These are phyloP conservation scores for Cladorrhinum sp. DNA, from an alignment of 2,329 filamentous ascomycete species.

Conservation along the genomic window DNA sequence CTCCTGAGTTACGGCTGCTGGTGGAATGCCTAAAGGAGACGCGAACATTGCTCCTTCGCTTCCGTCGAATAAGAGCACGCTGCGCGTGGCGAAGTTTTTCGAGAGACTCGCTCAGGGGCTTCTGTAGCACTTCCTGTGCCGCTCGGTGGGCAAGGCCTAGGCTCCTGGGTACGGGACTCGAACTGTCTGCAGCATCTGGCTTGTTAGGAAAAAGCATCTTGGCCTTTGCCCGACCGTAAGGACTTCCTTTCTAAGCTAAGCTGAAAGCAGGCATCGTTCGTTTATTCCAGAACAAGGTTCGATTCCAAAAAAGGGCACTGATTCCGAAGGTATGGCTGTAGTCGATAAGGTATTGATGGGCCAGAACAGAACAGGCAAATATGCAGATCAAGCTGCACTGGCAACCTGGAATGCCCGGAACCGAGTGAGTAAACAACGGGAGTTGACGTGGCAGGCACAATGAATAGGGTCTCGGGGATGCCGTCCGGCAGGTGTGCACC, in stretches of 20 bases:
- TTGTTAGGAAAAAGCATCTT: slow-evolving; percentile 26
- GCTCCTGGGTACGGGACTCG: slow-evolving; percentile 9
- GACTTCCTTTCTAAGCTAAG: slow-evolving; percentile 44
- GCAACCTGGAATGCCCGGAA: background rate
- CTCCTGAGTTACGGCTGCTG: slow-evolving; percentile 17
- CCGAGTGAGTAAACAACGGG: background rate
- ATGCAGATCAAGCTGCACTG: background rate
- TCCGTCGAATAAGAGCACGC: slow-evolving; percentile 35
- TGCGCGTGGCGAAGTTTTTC: slow-evolving; percentile 36
- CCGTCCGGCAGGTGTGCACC: background rate
- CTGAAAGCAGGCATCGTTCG: slow-evolving; percentile 43
- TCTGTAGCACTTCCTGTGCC: slow-evolving; percentile 33
- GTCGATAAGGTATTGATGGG: background rate
- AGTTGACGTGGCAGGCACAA: background rate
- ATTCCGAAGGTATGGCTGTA: slow-evolving; percentile 16
- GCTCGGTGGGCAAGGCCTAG: slow-evolving; percentile 30
- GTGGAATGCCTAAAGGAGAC: slow-evolving; percentile 30
- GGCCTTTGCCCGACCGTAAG: slow-evolving; percentile 38
- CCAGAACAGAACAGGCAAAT: background rate
- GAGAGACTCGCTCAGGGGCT: slow-evolving; percentile 32
- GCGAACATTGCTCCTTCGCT: slow-evolving; percentile 35
- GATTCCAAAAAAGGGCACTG: slow-evolving; percentile 32
- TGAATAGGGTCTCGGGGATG: background rate
- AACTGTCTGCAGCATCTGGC: slow-evolving; percentile 7
- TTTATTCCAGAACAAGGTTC: slow-evolving; percentile 36